Evolutionary conservation across 768 basidiomycete genomes (phyloP).

Genomic region (Steccherinum ochraceum): DNA sequence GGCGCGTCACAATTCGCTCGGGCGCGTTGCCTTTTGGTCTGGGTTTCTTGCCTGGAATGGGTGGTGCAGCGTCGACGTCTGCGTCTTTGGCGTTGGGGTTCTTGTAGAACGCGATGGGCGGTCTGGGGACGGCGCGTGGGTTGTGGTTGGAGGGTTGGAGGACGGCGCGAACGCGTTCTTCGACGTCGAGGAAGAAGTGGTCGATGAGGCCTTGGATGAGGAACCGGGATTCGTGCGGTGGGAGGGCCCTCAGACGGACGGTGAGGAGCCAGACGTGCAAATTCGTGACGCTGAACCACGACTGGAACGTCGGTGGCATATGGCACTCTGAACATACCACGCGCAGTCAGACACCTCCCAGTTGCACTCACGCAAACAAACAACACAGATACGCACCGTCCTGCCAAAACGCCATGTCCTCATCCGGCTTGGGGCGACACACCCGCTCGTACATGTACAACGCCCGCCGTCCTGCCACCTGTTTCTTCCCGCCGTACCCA

Average conservation of each 20-base stretch:
- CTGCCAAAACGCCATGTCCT: constrained; percentile 58
- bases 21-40: constrained; percentile 43
- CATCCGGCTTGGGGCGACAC: constrained; percentile 51
- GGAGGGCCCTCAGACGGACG: constrained; percentile 82
- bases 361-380: neutral
- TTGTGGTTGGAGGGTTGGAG: constrained; percentile 23
- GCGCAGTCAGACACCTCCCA: neutral
- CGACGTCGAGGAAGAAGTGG: constrained; percentile 93
- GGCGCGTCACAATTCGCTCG: constrained; percentile 72
- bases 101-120: constrained; percentile 21
- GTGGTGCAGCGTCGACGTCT: neutral
- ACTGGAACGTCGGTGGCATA: constrained; percentile 90
- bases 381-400: constrained; percentile 39
- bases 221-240: constrained; percentile 51
- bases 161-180: constrained; percentile 80
- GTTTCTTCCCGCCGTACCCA: constrained; percentile 57
- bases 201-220: constrained; percentile 83
- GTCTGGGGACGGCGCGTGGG: constrained; percentile 4
- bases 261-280: constrained; percentile 90
- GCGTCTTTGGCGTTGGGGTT: constrained; percentile 11
- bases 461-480: constrained; percentile 54
- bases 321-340: constrained; percentile 51
- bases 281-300: constrained; percentile 93
- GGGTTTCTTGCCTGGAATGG: neutral
- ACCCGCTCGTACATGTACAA: constrained; percentile 51